Evolutionary conservation across 2,329 filamentous ascomycete genomes (phyloP).

Genomic region (Aphanocladium album): DNA sequence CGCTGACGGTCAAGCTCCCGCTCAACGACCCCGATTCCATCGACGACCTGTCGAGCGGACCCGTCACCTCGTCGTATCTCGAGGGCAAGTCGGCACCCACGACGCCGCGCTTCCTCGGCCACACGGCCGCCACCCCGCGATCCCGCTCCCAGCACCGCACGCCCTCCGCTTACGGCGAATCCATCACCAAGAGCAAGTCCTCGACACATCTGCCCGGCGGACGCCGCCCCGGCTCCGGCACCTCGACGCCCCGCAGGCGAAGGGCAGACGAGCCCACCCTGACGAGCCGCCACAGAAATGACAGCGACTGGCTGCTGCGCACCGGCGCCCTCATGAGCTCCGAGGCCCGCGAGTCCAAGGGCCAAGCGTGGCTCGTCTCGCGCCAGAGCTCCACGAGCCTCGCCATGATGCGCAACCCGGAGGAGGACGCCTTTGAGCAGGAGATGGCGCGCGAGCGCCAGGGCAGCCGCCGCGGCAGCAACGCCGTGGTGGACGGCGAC

Average conservation of each 20-base stretch:
- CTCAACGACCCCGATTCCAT: constrained; percentile 49
- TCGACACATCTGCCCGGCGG: constrained; percentile 46
- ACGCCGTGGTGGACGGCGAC: constrained; percentile 33
- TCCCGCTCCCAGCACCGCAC: constrained; percentile 42
- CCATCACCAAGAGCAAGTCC: constrained; percentile 58
- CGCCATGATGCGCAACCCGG: constrained; percentile 44
- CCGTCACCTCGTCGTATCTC: constrained; percentile 45
- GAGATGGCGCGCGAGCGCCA: constrained; percentile 47
- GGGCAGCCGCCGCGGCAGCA: constrained; percentile 44
- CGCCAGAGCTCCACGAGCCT: constrained; percentile 61
- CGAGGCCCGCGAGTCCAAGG: constrained; percentile 61
- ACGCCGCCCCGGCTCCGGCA: constrained; percentile 20
- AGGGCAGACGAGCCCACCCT: constrained; percentile 26
- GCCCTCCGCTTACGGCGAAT: constrained; percentile 29
- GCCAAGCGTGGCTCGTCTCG: constrained; percentile 63
- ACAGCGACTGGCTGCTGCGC: constrained; percentile 62
- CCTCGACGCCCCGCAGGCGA: constrained; percentile 31
- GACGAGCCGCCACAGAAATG: constrained; percentile 34
- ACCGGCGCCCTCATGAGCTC: constrained; percentile 58
- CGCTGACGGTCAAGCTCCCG: constrained; percentile 57
- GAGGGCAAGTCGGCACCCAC: constrained; percentile 59
- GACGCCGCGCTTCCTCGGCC: constrained; percentile 58
- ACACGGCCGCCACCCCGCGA: constrained; percentile 47
- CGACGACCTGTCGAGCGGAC: constrained; percentile 32
- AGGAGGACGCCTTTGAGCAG: constrained; percentile 48